Percentiles rank a stretch among this genome's conserved stretches.
Conservation (phyloP, 2,329 filamentous ascomycete genomes). For the Pestalotiopsis sp. region DNA sequence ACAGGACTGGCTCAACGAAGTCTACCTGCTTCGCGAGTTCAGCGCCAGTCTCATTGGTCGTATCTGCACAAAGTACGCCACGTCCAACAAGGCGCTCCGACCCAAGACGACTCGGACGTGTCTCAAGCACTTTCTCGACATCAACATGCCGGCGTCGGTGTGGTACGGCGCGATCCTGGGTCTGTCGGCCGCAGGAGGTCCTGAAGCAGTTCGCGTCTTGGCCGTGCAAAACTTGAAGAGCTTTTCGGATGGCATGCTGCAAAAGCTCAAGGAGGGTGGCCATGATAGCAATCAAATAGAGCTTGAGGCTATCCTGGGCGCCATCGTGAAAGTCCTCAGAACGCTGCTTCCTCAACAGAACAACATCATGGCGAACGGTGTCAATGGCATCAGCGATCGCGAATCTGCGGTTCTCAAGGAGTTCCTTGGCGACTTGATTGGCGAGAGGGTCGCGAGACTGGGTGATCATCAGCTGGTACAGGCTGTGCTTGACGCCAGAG, state of each 20-base stretch:
- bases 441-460: slow-evolving; percentile 46
- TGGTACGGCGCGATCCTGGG: slow-evolving; percentile 89
- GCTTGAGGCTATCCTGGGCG: slow-evolving; percentile 57
- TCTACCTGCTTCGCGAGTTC: slow-evolving; percentile 83
- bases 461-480: slow-evolving; percentile 50
- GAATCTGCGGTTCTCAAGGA: slow-evolving; percentile 51
- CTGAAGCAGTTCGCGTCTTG: slow-evolving; percentile 58
- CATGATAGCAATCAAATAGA: slow-evolving; percentile 45
- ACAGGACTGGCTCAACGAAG: slow-evolving; percentile 54
- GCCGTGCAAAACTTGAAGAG: slow-evolving; percentile 57
- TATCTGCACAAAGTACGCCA: slow-evolving; percentile 79
- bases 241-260: slow-evolving; percentile 55
- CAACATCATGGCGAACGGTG: slow-evolving; percentile 37
- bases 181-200: slow-evolving; percentile 73
- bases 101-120: slow-evolving; percentile 91
- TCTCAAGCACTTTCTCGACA: slow-evolving; percentile 88
- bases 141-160: slow-evolving; percentile 76
- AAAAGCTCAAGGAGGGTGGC: slow-evolving; percentile 53
- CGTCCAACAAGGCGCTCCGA: slow-evolving; percentile 79
- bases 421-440: slow-evolving; percentile 57
- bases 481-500: slow-evolving; percentile 56
- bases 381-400: slow-evolving; percentile 40
- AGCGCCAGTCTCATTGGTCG: slow-evolving; percentile 79
- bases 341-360: slow-evolving; percentile 39
- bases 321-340: slow-evolving; percentile 54